Conservation (phyloP, 1,284 basidiomycete genomes). For the Gomphus bonarii region DNA sequence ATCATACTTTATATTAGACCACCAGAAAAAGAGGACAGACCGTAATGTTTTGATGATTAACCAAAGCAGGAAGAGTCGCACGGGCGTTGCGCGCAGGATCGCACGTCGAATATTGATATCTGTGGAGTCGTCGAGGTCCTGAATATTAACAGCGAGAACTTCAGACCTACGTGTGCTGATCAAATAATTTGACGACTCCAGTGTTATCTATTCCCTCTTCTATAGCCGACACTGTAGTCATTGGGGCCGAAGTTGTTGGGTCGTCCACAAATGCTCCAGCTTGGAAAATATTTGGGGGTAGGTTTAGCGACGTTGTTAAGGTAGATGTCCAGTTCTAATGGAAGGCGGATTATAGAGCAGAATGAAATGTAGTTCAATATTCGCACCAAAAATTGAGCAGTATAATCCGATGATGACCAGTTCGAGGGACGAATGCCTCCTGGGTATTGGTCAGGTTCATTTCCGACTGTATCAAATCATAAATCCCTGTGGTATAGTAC, state of each 20-base stretch:
- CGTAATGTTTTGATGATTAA: constrained; percentile 27
- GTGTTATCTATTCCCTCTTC: constrained; percentile 23
- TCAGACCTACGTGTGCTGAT: constrained; percentile 23
- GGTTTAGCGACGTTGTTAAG: constrained; percentile 20
- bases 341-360: neutral
- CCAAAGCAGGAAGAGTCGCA: constrained; percentile 24
- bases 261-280: constrained; percentile 24
- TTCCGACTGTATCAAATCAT: constrained; percentile 22
- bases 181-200: constrained; percentile 22
- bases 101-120: constrained; percentile 30
- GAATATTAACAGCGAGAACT: too few relatives aligned
- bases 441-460: constrained; percentile 27
- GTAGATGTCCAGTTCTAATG: constrained; percentile 23
- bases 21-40: constrained; percentile 15
- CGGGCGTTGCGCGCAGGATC: constrained; percentile 25
- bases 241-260: constrained; percentile 21
- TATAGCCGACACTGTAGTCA: constrained; percentile 24
- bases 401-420: constrained; percentile 24
- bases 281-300: constrained; percentile 23
- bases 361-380: neutral
- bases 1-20: too few relatives aligned
- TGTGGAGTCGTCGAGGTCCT: constrained; percentile 11
- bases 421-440: constrained; percentile 19
- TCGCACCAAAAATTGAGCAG: constrained; percentile 22
- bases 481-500: too few relatives aligned